phyloP scores from a whole-genome alignment of 306 rosid species.

The Acacia acuminata region DNA sequence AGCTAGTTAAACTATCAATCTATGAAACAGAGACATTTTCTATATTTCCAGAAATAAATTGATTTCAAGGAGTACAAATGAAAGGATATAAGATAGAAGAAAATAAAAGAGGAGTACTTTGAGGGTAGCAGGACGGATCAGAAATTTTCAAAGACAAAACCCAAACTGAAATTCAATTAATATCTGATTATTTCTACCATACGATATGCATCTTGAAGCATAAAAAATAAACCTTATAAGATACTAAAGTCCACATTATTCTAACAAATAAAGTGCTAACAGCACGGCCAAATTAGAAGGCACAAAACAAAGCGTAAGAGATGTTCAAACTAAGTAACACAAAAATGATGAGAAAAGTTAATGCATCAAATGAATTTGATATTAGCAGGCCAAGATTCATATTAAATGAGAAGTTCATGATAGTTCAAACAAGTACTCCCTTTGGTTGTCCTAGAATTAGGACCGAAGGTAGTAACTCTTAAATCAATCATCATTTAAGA shows the following conservation, averaged over 20 bases:
- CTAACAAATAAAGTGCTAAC: neutral
- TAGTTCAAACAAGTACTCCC: neutral
- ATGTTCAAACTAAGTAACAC: neutral
- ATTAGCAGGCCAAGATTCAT: neutral
- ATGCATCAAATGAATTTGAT: neutral
- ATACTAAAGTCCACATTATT: constrained; percentile 1
- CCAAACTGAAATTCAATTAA: neutral
- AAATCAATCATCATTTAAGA: neutral
- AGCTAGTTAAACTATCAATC: neutral
- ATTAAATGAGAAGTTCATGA: neutral
- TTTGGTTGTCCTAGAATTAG: no score
- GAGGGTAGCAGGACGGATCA: neutral
- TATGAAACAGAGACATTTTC: neutral
- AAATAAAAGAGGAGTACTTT: neutral
- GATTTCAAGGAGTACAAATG: neutral
- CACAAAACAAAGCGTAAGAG: constrained; percentile 3
- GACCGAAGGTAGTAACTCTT: neutral
- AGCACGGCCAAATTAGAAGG: constrained; percentile 5
- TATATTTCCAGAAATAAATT: neutral
- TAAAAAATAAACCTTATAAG: neutral
- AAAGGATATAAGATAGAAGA: neutral
- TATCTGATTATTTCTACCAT: neutral
- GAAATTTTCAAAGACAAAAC: neutral
- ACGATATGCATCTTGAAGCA: neutral
- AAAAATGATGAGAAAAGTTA: neutral